Conservation (phyloP, 495 filamentous ascomycete genomes). For the Arthonia radiata region DNA sequence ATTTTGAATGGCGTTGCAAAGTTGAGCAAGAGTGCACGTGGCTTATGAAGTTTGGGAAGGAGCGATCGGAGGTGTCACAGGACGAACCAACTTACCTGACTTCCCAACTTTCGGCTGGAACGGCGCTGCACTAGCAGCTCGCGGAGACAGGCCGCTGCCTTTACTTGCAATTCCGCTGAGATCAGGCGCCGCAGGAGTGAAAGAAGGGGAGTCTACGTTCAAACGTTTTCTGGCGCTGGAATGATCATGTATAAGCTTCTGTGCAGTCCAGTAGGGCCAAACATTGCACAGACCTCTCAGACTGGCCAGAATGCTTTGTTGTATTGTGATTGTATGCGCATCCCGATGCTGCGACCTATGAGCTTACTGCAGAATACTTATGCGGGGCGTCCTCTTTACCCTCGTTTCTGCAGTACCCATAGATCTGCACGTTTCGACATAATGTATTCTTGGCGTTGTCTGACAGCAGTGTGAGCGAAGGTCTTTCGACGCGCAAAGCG, state of each 20-base stretch:
- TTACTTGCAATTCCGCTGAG: conserved; percentile 34
- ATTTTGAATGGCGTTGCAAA: conserved; percentile 7
- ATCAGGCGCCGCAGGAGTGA: conserved; percentile 46
- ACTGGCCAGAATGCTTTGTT: conserved; percentile 20
- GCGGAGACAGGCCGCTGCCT: conserved; percentile 49
- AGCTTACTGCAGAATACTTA: conserved; percentile 3
- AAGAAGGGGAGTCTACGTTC: conserved; percentile 90
- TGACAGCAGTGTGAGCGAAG: too few relatives aligned
- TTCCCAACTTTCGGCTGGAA: conserved; percentile 43
- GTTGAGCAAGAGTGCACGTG: conserved; percentile 8
- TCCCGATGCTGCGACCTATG: conserved; percentile 16
- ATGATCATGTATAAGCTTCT: background rate
- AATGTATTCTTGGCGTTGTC: conserved; percentile 63
- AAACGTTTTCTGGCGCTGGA: conserved; percentile 47
- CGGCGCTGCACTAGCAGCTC: conserved; percentile 68
- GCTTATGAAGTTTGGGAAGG: too few relatives aligned
- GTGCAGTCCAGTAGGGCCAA: background rate
- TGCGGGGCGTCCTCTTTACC: conserved; percentile 65
- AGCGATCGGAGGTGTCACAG: too few relatives aligned
- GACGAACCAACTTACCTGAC: conserved; percentile 18
- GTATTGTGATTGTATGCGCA: conserved; percentile 82
- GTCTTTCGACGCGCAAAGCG: too few relatives aligned
- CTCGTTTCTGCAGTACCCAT: conserved; percentile 79
- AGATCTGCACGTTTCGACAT: conserved; percentile 83
- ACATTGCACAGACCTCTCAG: background rate